Percentiles rank a stretch among this genome's conserved stretches.
These are phyloP conservation scores for Amyloporia xantha DNA, from an alignment of 768 basidiomycete genomes.

Conservation along the genomic window DNA sequence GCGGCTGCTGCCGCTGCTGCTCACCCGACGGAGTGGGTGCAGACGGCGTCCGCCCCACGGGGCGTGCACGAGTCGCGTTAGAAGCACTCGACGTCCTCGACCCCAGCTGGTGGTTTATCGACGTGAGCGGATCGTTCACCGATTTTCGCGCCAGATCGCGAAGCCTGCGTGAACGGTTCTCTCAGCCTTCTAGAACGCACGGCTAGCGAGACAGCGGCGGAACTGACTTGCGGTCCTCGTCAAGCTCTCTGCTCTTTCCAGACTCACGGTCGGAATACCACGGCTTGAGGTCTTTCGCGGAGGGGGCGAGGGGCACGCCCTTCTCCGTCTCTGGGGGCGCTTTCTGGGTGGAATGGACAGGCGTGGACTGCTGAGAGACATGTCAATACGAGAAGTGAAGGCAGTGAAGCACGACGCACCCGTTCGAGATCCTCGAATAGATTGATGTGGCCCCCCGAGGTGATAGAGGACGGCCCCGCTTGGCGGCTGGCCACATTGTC, in stretches of 20 bases:
- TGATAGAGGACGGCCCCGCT: slow-evolving; percentile 31
- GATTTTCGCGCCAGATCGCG: slow-evolving; percentile 61
- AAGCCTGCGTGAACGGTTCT: slow-evolving; percentile 31
- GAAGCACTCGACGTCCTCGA: slow-evolving; percentile 22
- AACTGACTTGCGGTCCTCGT: slow-evolving; percentile 22
- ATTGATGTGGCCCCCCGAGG: slow-evolving; percentile 69
- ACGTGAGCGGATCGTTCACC: slow-evolving; percentile 64
- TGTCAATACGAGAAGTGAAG: slow-evolving; percentile 1
- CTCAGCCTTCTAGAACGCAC: too few relatives aligned
- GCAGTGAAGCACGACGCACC: slow-evolving; percentile 30
- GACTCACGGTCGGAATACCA: slow-evolving; percentile 51
- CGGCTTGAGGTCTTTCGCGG: slow-evolving; percentile 69
- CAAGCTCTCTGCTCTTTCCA: slow-evolving; percentile 12
- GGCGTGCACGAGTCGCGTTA: background rate
- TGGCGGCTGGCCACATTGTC: slow-evolving; percentile 24
- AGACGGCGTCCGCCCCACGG: slow-evolving; percentile 9
- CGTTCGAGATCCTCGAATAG: slow-evolving; percentile 79
- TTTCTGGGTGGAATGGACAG: slow-evolving; percentile 40
- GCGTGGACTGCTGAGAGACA: slow-evolving; percentile 39
- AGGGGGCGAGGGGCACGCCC: slow-evolving; percentile 69
- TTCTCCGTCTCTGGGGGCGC: slow-evolving; percentile 43
- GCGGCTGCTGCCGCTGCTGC: slow-evolving; percentile 21
- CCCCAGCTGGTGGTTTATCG: slow-evolving; percentile 62
- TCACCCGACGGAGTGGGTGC: too few relatives aligned
- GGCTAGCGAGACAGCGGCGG: background rate